phyloP scores from a whole-genome alignment of 495 filamentous ascomycete genomes.

The Penicillium arizonense region DNA sequence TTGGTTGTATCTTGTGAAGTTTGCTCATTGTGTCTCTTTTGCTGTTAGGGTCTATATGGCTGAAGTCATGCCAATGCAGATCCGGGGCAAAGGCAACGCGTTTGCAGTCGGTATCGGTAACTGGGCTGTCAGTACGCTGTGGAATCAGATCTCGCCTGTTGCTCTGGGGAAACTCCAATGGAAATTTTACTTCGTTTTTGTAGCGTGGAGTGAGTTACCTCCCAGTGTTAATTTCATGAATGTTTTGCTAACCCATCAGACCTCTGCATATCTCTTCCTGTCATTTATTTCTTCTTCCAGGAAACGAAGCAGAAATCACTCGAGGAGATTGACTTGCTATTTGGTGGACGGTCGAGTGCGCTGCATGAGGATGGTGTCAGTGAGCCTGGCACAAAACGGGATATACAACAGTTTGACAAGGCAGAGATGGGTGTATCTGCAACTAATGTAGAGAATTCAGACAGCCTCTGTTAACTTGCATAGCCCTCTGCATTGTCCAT shows the following conservation, averaged over 20 bases:
- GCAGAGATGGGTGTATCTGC: conserved; percentile 13
- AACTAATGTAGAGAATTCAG: conserved; percentile 16
- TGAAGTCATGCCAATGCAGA: conserved; percentile 52
- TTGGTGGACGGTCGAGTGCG: conserved; percentile 45
- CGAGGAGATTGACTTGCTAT: conserved; percentile 57
- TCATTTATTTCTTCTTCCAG: conserved; percentile 53
- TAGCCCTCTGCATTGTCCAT: too few relatives aligned
- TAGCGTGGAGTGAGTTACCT: conserved; percentile 33
- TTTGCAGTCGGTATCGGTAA: conserved; percentile 48
- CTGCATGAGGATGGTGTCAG: conserved; percentile 10
- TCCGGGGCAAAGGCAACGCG: conserved; percentile 46
- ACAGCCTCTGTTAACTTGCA: background rate
- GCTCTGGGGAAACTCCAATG: conserved; percentile 42
- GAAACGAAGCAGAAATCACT: conserved; percentile 56
- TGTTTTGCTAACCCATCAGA: conserved; percentile 25
- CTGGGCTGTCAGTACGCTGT: conserved; percentile 51
- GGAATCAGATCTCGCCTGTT: conserved; percentile 49
- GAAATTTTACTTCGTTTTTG: conserved; percentile 50
- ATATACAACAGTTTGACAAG: conserved; percentile 12
- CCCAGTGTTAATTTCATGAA: background rate
- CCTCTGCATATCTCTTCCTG: conserved; percentile 30
- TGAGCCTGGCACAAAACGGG: conserved; percentile 28
- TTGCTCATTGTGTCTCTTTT: background rate
- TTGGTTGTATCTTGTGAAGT: background rate
- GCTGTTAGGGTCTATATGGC: conserved; percentile 42